Conservation (phyloP, 805 yeast genomes). For the Sugiyamaella chiloensis region DNA sequence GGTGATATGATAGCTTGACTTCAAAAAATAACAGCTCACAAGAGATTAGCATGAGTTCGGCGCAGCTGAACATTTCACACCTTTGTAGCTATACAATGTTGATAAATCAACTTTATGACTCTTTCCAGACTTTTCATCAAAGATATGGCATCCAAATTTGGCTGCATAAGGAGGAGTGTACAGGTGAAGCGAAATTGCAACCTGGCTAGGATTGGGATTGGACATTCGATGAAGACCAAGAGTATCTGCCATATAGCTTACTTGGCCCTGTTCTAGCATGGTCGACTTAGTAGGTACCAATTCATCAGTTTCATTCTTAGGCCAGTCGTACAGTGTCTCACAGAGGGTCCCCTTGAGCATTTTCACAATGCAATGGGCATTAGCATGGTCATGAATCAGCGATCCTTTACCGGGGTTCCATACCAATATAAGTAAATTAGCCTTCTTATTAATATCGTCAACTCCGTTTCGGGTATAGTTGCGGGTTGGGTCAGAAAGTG, state of each 20-base stretch:
- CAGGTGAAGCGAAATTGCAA: slow-evolving; percentile 63
- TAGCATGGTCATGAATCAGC: slow-evolving; percentile 70
- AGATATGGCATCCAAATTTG: slow-evolving; percentile 42
- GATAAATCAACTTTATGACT: slow-evolving; percentile 57
- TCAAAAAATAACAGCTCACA: not conserved
- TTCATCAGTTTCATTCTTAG: slow-evolving; percentile 33
- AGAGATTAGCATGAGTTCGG: not conserved
- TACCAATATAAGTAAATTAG: slow-evolving; percentile 61
- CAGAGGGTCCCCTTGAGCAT: slow-evolving; percentile 55
- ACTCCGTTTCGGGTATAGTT: slow-evolving; percentile 69
- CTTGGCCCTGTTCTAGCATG: slow-evolving; percentile 37
- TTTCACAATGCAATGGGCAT: slow-evolving; percentile 75
- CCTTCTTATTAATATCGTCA: slow-evolving; percentile 65
- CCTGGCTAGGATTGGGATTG: slow-evolving; percentile 42
- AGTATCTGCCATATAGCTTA: slow-evolving; percentile 62
- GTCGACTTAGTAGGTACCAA: slow-evolving; percentile 30
- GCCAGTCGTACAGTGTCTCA: slow-evolving; percentile 56
- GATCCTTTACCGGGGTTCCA: slow-evolving; percentile 69
- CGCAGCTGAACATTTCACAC: slow-evolving; percentile 30
- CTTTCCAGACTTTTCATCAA: slow-evolving; percentile 47
- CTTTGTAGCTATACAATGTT: slow-evolving; percentile 61
- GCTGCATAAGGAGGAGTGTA: slow-evolving; percentile 78
- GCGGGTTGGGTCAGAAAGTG: slow-evolving; percentile 48
- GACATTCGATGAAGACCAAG: slow-evolving; percentile 65
- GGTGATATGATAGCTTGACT: not conserved